A percentile compares a stretch with the other conserved stretches of the same genome.
Evolutionary conservation across 768 basidiomycete genomes (phyloP).

Genomic region (Suillus fuscotomentosus): DNA sequence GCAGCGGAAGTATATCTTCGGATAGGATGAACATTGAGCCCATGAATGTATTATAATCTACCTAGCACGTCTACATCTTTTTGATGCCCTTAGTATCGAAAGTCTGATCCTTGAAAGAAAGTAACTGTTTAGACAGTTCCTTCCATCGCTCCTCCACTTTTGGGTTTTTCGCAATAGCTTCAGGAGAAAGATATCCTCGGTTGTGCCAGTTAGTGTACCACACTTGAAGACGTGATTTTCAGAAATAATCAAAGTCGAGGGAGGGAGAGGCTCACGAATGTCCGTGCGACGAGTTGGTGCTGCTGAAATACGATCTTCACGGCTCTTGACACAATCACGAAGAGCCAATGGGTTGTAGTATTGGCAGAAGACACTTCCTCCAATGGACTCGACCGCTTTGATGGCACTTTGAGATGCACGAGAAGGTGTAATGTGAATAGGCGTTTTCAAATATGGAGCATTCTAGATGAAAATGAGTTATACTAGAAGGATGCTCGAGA

Average conservation of each 20-base stretch:
- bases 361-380: constrained; percentile 85
- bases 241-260: background rate
- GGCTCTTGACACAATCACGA: constrained; percentile 71
- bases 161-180: constrained; percentile 57
- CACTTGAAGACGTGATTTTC: constrained; percentile 38
- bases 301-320: constrained; percentile 68
- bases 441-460: constrained; percentile 57
- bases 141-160: constrained; percentile 72
- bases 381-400: constrained; percentile 73
- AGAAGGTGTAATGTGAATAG: constrained; percentile 80
- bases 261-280: constrained; percentile 56
- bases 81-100: constrained; percentile 26
- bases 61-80: constrained; percentile 19
- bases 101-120: constrained; percentile 43
- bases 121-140: constrained; percentile 58
- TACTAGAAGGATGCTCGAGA: background rate
- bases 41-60: constrained; percentile 16
- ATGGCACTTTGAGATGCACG: constrained; percentile 88
- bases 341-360: constrained; percentile 89
- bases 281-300: constrained; percentile 85
- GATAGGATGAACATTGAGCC: constrained; percentile 48
- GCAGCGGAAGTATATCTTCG: constrained; percentile 58
- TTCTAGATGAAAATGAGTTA: constrained; percentile 44
- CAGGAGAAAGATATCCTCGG: constrained; percentile 70
- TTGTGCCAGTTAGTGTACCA: constrained; percentile 78